Conservation (phyloP, 306 rosid species). For the Vigna unguiculata region DNA sequence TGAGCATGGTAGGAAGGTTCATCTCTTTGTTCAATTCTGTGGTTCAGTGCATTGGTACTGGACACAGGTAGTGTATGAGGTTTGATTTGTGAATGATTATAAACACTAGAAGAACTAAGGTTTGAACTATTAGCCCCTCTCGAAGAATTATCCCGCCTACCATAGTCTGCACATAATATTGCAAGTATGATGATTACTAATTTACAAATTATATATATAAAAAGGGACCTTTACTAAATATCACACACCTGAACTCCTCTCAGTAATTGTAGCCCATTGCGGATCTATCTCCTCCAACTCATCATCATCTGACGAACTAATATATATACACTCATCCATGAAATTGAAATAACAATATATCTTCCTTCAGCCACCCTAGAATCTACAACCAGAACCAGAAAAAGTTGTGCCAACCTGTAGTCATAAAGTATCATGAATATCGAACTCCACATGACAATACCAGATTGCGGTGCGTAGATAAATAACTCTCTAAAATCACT, state of each 20-base stretch:
- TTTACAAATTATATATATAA: conserved; percentile 25
- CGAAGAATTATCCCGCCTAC: conserved; percentile 49
- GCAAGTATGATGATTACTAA: conserved; percentile 13
- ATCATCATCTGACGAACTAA: conserved; percentile 94
- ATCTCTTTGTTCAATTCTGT: conserved; percentile 37
- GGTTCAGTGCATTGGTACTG: conserved; percentile 56
- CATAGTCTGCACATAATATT: conserved; percentile 58
- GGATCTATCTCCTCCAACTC: conserved; percentile 76
- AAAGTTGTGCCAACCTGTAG: conserved; percentile 59
- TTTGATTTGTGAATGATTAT: conserved; percentile 49
- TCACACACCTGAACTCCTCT: conserved; percentile 60
- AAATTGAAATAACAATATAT: conserved; percentile 42
- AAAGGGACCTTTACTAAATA: conserved; percentile 34
- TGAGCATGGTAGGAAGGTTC: conserved; percentile 46
- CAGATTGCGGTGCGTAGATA: background rate
- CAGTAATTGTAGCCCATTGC: conserved; percentile 56
- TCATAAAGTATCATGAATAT: conserved; percentile 36
- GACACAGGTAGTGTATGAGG: conserved; percentile 44
- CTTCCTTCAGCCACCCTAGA: conserved; percentile 46
- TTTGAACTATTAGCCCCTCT: conserved; percentile 59
- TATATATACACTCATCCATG: conserved; percentile 64
- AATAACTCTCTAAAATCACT: background rate
- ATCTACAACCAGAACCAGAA: conserved; percentile 44
- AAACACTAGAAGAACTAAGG: conserved; percentile 46
- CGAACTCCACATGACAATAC: conserved; percentile 35